phyloP scores from a whole-genome alignment of 768 basidiomycete species.

The Auricularia sp. region DNA sequence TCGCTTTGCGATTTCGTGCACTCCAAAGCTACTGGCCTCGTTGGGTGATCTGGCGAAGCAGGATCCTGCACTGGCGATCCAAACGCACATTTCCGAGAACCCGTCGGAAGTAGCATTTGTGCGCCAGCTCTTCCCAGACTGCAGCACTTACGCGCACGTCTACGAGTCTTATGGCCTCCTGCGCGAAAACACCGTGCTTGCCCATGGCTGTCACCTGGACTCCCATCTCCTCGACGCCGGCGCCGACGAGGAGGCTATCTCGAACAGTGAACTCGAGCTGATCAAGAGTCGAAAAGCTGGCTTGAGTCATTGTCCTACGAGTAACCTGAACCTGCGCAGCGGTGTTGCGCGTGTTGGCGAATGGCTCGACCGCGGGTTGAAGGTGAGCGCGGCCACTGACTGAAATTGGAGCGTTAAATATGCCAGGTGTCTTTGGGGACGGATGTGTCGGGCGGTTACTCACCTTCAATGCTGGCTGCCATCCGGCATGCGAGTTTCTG shows the following conservation, averaged over 20 bases:
- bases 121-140: slow-evolving; percentile 52
- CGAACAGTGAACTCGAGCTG: slow-evolving; percentile 56
- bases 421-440: slow-evolving; percentile 81
- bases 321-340: slow-evolving; percentile 84
- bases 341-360: slow-evolving; percentile 72
- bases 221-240: neutral
- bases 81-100: slow-evolving; percentile 92
- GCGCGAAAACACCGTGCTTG: slow-evolving; percentile 71
- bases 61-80: slow-evolving; percentile 60
- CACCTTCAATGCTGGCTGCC: slow-evolving; percentile 63
- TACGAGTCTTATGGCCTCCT: slow-evolving; percentile 76
- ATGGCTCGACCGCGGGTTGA: slow-evolving; percentile 76
- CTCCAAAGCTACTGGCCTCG: slow-evolving; percentile 48
- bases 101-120: slow-evolving; percentile 57
- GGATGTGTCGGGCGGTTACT: slow-evolving; percentile 83
- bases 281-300: slow-evolving; percentile 59
- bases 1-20: slow-evolving; percentile 91
- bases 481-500: slow-evolving; percentile 70
- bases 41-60: slow-evolving; percentile 52
- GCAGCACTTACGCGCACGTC: slow-evolving; percentile 60
- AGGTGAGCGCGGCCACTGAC: slow-evolving; percentile 34
- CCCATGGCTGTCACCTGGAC: slow-evolving; percentile 75
- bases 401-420: no score
- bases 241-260: neutral
- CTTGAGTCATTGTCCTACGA: slow-evolving; percentile 87